Evolutionary conservation across 2,329 filamentous ascomycete species (phyloP).

Genomic region (Botrytis sinoallii): DNA sequence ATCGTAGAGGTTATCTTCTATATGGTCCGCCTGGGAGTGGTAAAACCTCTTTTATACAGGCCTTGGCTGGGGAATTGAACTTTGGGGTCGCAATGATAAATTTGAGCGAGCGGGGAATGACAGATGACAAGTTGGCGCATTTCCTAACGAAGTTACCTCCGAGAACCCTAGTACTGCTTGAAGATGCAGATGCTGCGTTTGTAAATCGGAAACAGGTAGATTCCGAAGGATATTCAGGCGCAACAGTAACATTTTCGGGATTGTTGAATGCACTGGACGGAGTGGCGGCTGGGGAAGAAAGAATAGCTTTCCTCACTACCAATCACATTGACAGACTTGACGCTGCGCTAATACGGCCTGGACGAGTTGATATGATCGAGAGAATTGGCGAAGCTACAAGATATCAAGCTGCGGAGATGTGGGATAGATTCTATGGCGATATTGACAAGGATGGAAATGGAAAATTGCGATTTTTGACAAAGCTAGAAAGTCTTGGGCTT

Average conservation of each 20-base stretch:
- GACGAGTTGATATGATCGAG: constrained; percentile 89
- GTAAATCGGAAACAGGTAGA: constrained; percentile 58
- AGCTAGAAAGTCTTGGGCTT: constrained; percentile 67
- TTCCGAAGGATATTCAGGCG: constrained; percentile 34
- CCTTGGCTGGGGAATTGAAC: constrained; percentile 69
- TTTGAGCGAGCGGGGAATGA: constrained; percentile 50
- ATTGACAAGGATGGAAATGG: constrained; percentile 63
- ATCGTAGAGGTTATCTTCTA: constrained; percentile 75
- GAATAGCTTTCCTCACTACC: constrained; percentile 91
- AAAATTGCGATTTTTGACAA: constrained; percentile 66
- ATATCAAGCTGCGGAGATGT: constrained; percentile 82
- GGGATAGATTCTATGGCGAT: constrained; percentile 92
- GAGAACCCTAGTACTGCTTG: constrained; percentile 53
- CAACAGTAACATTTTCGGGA: constrained; percentile 75
- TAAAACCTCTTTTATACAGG: constrained; percentile 93
- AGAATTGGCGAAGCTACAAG: constrained; percentile 83
- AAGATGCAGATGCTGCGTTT: constrained; percentile 53
- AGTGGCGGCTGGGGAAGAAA: constrained; percentile 90
- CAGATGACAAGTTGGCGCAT: constrained; percentile 53
- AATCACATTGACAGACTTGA: constrained; percentile 86
- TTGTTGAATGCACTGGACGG: constrained; percentile 84
- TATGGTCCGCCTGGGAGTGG: constrained; percentile 74
- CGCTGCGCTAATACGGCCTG: constrained; percentile 85
- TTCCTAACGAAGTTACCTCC: constrained; percentile 51
- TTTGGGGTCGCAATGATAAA: constrained; percentile 53